Evolutionary conservation across 139 green algal genomes (phyloP), one percentile per base, ranked within the genome.

Genomic region (Mychonastes homosphaera): DNA sequence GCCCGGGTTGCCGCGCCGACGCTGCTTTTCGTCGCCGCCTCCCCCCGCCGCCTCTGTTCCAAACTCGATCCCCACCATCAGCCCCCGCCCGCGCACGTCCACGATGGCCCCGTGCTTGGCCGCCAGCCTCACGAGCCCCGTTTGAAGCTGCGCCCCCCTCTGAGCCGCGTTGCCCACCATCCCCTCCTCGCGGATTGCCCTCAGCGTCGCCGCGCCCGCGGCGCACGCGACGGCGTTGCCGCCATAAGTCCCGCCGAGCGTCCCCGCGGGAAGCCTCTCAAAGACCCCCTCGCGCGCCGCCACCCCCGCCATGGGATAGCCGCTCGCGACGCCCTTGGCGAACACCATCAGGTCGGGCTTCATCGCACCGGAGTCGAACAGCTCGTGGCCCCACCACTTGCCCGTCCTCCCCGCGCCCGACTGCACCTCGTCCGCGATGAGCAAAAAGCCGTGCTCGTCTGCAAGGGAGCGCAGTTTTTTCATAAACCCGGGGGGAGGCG

Each of bases 361-460:
- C 63, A 56, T 53, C 41, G 10, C 48, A 12, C 58, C 56, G 5
- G 38, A 62, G 24, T 66, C 70, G 23, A 87, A 75, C 29, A 79
- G 71, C 59, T 86, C 61, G 67, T 90, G 84, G 30, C 71, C 81
- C 85, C 86, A 92, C 86, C 84, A 94, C 29, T 38, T 75, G 48
- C 83, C 85, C 0, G 81, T 88, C 30, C 85, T 73, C 2, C 53
- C 85, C 15, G 80, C 74, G 36, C 85, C 87, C 4, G 81, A 48
- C 49, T 92, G 85, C 29, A 92, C 84, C 79, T 94, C 86, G 55
- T 94, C 86, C 13, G 81, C 71, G 43, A 94, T 91, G 19, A 95
- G 73, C 55, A 95, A 52, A 19, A 94, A 87, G 50, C 72, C 76
- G 56, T 92, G 77, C 58, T 83, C 34, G 65, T 83, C 70, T 28